phyloP scores from a whole-genome alignment of 2,329 filamentous ascomycete species.

The Aspergillus glaucus region DNA sequence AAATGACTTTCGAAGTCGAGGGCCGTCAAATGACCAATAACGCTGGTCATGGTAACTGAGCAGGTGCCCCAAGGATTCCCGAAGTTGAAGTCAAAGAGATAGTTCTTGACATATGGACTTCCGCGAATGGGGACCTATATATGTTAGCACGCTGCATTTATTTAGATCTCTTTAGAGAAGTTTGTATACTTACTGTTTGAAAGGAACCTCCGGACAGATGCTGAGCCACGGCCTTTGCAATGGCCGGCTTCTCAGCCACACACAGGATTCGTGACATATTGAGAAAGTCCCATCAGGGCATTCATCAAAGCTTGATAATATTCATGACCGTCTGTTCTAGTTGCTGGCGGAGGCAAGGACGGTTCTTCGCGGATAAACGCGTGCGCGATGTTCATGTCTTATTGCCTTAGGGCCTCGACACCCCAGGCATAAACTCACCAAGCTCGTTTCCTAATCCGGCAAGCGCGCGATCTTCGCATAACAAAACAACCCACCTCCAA shows the following conservation, averaged over 20 bases:
- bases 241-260: slow-evolving; percentile 85
- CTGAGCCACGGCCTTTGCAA: slow-evolving; percentile 85
- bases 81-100: slow-evolving; percentile 86
- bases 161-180: neutral
- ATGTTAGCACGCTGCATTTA: slow-evolving; percentile 10
- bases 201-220: slow-evolving; percentile 75
- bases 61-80: slow-evolving; percentile 71
- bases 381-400: neutral
- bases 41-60: slow-evolving; percentile 87
- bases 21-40: slow-evolving; percentile 79
- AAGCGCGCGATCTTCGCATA: neutral
- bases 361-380: neutral
- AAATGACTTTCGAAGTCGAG: slow-evolving; percentile 69
- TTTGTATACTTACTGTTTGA: slow-evolving; percentile 54
- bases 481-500: neutral
- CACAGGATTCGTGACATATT: slow-evolving; percentile 54
- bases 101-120: slow-evolving; percentile 84
- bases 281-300: neutral
- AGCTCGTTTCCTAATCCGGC: slow-evolving; percentile 3
- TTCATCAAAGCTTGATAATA: neutral
- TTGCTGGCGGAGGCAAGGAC: neutral
- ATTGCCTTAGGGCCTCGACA: neutral
- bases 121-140: slow-evolving; percentile 59
- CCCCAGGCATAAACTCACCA: neutral
- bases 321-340: neutral